A percentile compares a stretch with the other conserved stretches of the same genome.
Conservation (phyloP, 306 rosid species). For the Fragaria iinumae region DNA sequence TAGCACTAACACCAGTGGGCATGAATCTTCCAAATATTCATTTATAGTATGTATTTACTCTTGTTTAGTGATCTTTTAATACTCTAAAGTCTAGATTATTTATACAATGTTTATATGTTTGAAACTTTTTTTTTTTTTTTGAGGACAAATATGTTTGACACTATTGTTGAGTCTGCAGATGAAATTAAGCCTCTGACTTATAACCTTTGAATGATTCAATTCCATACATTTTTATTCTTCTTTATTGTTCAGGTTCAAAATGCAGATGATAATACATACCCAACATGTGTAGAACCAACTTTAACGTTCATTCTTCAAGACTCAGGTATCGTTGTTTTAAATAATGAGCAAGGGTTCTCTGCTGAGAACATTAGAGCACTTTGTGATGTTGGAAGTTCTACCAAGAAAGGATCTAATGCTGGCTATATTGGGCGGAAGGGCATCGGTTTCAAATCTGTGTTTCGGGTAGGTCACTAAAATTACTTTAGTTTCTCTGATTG, state of each 20-base stretch:
- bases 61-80: not conserved
- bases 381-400: slow-evolving; percentile 96
- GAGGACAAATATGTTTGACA: not conserved
- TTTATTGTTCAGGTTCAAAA: slow-evolving; percentile 77
- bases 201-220: slow-evolving; percentile 14
- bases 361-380: slow-evolving; percentile 85
- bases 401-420: slow-evolving; percentile 84
- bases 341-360: slow-evolving; percentile 86
- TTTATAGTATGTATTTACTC: not conserved
- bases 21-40: not conserved
- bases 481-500: not conserved
- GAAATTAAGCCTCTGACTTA: slow-evolving; percentile 5
- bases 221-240: slow-evolving; percentile 11
- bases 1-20: not conserved
- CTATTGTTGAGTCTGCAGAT: not conserved
- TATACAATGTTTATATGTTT: not conserved
- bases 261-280: slow-evolving; percentile 90
- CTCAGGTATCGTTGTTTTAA: slow-evolving; percentile 70
- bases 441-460: slow-evolving; percentile 97
- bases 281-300: slow-evolving; percentile 77
- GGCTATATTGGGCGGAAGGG: slow-evolving; percentile 98
- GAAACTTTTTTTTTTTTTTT: not conserved
- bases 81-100: not conserved
- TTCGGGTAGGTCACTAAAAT: slow-evolving; percentile 61
- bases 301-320: slow-evolving; percentile 81